These are phyloP conservation scores for Combretum micranthum DNA, from an alignment of 345 rosid genomes.

Conservation along the genomic window DNA sequence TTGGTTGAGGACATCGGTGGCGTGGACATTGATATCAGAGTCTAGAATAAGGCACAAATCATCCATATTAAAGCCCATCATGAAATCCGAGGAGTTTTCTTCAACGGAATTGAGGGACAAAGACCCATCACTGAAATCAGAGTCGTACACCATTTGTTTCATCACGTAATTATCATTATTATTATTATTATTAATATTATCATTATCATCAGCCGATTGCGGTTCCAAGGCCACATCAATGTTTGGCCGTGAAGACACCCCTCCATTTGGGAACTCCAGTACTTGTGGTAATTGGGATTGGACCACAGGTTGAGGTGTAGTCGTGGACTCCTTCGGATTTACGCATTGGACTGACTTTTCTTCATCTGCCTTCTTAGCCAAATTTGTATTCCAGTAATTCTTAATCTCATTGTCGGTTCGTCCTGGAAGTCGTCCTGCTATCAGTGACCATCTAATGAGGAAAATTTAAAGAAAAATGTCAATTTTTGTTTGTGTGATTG, in stretches of 20 bases:
- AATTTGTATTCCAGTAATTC: slow-evolving; percentile 35
- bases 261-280: too few species aligned
- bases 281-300: too few species aligned
- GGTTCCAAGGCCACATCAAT: background rate
- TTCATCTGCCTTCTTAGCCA: slow-evolving; percentile 17
- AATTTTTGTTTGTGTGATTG: background rate
- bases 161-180: background rate
- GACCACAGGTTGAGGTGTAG: background rate
- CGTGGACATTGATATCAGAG: slow-evolving; percentile 8
- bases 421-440: slow-evolving; percentile 38
- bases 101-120: background rate
- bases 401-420: slow-evolving; percentile 39
- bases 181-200: too few species aligned
- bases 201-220: background rate
- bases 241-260: background rate
- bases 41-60: slow-evolving; percentile 25
- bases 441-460: slow-evolving; percentile 43
- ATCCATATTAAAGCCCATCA: slow-evolving; percentile 20
- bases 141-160: slow-evolving; percentile 1
- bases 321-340: background rate
- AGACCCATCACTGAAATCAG: slow-evolving; percentile 10
- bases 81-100: slow-evolving; percentile 6
- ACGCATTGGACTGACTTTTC: background rate
- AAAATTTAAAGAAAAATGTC: background rate
- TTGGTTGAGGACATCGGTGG: background rate